Base-by-base conservation (phyloP, 495 filamentous ascomycete genomes). In the Talaromyces wortmannii region DNA sequence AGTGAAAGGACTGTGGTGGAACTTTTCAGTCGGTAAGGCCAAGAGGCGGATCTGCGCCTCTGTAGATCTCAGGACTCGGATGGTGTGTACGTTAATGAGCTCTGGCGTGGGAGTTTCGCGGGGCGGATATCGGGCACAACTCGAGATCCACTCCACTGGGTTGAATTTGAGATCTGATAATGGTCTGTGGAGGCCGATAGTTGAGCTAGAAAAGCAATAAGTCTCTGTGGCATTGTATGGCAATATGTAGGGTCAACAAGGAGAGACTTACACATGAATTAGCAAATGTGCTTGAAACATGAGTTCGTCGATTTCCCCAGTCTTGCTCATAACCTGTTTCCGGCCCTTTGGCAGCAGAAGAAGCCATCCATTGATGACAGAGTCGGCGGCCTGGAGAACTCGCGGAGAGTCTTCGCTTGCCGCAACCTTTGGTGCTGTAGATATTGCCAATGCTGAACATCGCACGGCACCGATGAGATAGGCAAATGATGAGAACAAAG, bases 401-500 rank as follows among this genome's bases (percentile, higher is more conserved):
- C 59, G 53, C 16, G 33, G 47, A 13, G 68, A 67, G 48, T 65
- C 66, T 50, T 68, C 64, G 12, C 53, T 59, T 0, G 7, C 51
- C 0, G 57, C 56, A 2, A 50, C 45, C 12, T 60, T 61, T 1
- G 67, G 67, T 0, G 31, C 48, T 29, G 54, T 53, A 0, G 60
- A 62, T 52, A 71, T 65, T 0, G 67, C 67, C 0, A 57, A 33
- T 15, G 58, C 68, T 0, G 59, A 48, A 45, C 68, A 64, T 16
- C 64, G 72, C 5, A 76, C 68, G 12, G 76, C 74, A 40, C 76
- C 74, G 50, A 92, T 82, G 10, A 88, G 85, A 60, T 92, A 91
- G 4, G 87, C 75, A 56, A 87, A 90, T 4, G 88, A 91, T 13
- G 88, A 91, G 62, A 89, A 92, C n/a, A 70, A 67, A n/a, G 75